Base-by-base conservation (phyloP, 2,329 filamentous ascomycete genomes). In the Calonectria pseudoreteaudii region DNA sequence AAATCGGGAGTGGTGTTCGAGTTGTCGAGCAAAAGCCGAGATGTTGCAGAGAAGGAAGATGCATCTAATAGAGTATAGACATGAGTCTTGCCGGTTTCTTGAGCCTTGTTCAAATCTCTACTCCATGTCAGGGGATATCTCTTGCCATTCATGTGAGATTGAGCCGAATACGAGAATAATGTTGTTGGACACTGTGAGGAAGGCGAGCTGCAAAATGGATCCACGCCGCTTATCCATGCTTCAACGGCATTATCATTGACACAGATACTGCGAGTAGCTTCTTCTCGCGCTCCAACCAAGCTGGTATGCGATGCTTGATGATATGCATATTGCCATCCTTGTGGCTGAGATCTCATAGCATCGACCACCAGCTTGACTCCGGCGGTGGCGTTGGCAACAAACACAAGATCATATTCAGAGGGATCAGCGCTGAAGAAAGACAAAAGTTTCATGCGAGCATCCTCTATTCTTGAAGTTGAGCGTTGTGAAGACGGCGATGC, bases 301-400 rank as follows among this genome's bases (percentile, higher is more conserved):
- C 95, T 98, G 4, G 95, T 98, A 83, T 98, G 96, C 28, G 94
- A 91, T 74, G 96, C 93, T 74, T 92, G 87, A 83, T 98, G 96
- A 81, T 98, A 98, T 1, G 90, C 91, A 83, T 96, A 98, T 83
- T 90, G 89, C 80, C 97, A 98, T 0, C 95, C 95, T n/a, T 86
- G 84, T 11, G 92, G 88, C 58, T 88, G 86, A 73, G 93, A 91
- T 68, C 94, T 88, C 79, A 98, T 90, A 6, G 92, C 92, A 71
- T 98, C 97, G 66, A 91, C 89, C 3, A 98, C 94, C 14, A 98
- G 86, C 84, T 98, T 98, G 80, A 98, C 93, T 9, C 93, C 96
- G 4, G 96, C 95, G 0, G 96, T 98, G 26, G 96, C 94, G 84
- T 98, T 98, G 44, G 95, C 92, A 31, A 97, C 95, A 82, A 98